phyloP scores from a whole-genome alignment of 139 green algal genomes.

The Zygnema cylindricum region DNA sequence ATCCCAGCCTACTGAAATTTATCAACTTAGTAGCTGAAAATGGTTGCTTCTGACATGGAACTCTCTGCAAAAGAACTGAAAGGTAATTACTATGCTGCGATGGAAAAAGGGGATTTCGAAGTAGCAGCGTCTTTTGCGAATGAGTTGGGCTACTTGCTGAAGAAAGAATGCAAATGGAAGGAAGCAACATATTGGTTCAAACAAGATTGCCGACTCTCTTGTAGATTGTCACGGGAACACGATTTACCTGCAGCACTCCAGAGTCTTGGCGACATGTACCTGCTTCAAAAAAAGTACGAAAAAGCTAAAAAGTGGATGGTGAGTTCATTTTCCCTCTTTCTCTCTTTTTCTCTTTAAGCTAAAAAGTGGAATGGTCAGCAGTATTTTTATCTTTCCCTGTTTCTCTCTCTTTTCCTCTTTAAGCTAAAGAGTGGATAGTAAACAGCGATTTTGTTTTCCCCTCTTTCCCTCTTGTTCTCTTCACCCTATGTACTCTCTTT shows the following conservation, averaged over 20 bases:
- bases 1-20: too few relatives aligned
- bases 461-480: too few relatives aligned
- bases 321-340: constrained; percentile 5
- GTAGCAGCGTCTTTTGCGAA: background rate
- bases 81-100: background rate
- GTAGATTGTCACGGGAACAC: background rate
- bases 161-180: background rate
- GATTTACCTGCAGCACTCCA: background rate
- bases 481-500: too few relatives aligned
- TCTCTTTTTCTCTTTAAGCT: too few relatives aligned
- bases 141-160: background rate
- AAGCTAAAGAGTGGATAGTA: too few relatives aligned
- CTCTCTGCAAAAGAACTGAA: background rate
- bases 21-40: too few relatives aligned
- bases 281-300: background rate
- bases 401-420: too few relatives aligned
- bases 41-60: background rate
- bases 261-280: background rate
- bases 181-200: background rate
- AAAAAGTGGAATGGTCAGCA: too few relatives aligned
- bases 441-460: too few relatives aligned
- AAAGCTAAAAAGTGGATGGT: background rate
- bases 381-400: too few relatives aligned
- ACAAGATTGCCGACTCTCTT: background rate
- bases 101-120: background rate